Evolutionary conservation across 2,329 filamentous ascomycete genomes (phyloP), one percentile per base, ranked within the genome.

Genomic region (Colletotrichum cordylinicola): DNA sequence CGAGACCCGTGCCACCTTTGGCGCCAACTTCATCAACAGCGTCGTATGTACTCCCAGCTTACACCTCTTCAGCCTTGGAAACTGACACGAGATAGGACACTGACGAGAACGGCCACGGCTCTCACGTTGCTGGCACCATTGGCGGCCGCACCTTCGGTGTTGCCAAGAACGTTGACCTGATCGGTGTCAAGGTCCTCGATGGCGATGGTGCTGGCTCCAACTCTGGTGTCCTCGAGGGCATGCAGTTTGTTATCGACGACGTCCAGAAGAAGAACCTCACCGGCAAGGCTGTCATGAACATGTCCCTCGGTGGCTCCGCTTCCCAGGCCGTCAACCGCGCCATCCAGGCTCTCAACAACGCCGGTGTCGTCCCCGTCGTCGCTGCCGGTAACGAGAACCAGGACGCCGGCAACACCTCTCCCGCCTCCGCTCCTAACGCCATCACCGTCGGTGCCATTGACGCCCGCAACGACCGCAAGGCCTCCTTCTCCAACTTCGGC

Each of bases 51-150:
- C n/a, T 3, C 3, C n/a, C 37, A 18, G 37, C 4, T 55, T 8
- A 37, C n/a, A 62, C 8, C 13, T 6, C 1, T 21, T 15, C 15
- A 8, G 10, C 12, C 48, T 18, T 55, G 4, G 39, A 68, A 10
- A 13, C 58, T 78, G 56, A 75, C 76, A 24, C 3, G 55, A 52
- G 3, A 1, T 48, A 87, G 83, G 81, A 91, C 80, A 86, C 86
- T 6, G 91, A 93, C 70, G 86, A 89, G 78, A 91, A 92, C 79
- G 92, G 92, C 15, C 92, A 93, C 82, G 92, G 92, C 55, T 91
- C 87, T 71, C 92, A 93, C 84, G 91, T 92, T 31, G 88, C 91
- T 12, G 92, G 91, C 29, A 93, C 91, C 18, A 90, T 93, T 58
- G 92, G 86, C 27, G 90, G 91, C 39, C 86, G 84, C 69, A 92